phyloP scores from a whole-genome alignment of 768 basidiomycete genomes.

The Tulasnella sp. region DNA sequence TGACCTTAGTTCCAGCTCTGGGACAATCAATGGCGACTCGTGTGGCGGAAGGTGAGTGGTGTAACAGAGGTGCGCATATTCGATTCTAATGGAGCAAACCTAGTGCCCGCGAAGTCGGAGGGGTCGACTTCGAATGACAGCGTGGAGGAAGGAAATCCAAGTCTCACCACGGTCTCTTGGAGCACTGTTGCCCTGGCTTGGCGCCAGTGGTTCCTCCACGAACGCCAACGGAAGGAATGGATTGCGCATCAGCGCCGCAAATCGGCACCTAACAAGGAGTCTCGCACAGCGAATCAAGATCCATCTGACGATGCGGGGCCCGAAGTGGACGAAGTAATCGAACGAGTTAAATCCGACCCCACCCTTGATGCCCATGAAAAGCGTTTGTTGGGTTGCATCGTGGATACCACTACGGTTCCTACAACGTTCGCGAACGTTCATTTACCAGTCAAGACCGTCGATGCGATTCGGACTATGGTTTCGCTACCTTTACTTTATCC shows the following conservation, averaged over 20 bases:
- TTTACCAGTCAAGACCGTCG: conserved; percentile 81
- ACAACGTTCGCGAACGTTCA: conserved; percentile 88
- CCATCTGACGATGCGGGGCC: background rate
- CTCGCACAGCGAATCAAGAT: background rate
- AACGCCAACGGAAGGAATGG: conserved; percentile 14
- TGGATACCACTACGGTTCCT: conserved; percentile 72
- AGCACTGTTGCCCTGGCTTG: conserved; percentile 3
- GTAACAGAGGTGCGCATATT: background rate
- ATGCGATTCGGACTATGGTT: conserved; percentile 87
- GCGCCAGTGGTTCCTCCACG: conserved; percentile 8
- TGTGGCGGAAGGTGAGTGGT: background rate
- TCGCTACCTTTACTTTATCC: conserved; percentile 86
- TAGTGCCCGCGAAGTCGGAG: background rate
- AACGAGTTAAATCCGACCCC: conserved; percentile 67
- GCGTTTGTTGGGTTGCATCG: conserved; percentile 75
- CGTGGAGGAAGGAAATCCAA: background rate
- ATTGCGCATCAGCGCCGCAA: background rate
- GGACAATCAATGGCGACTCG: background rate
- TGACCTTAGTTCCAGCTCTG: background rate
- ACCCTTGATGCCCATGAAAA: conserved; percentile 80
- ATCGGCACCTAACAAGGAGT: background rate
- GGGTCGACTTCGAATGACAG: background rate
- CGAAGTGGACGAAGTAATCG: conserved; percentile 48
- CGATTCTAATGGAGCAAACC: background rate
- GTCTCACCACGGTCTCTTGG: conserved; percentile 14